Conservation (phyloP, 108 stramenopile genomes). For the Fistulifera pelliculosa region DNA sequence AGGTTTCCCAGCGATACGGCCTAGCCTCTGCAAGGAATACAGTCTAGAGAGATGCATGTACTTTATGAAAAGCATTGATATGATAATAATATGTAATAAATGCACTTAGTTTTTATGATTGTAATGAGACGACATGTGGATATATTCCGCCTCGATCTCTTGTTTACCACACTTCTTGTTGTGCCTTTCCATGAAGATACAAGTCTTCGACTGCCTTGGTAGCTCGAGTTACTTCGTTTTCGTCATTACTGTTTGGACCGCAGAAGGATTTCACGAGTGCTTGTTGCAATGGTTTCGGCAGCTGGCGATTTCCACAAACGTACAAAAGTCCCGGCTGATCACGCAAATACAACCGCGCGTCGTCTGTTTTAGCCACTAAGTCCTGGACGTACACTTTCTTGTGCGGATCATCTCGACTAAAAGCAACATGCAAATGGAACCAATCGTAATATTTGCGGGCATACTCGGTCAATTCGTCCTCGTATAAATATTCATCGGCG, state of each 20-base stretch:
- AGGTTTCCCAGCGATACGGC: too few relatives aligned
- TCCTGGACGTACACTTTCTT: slow-evolving; percentile 90
- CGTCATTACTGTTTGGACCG: slow-evolving; percentile 23
- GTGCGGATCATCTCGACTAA: slow-evolving; percentile 59
- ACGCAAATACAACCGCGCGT: slow-evolving; percentile 27
- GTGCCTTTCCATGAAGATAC: slow-evolving; percentile 40
- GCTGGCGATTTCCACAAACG: slow-evolving; percentile 63
- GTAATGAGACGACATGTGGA: too few relatives aligned
- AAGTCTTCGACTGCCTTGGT: slow-evolving; percentile 40
- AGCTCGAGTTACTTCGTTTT: slow-evolving; percentile 17
- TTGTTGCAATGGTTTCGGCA: slow-evolving; percentile 41
- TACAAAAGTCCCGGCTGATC: slow-evolving; percentile 45
- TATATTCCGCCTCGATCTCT: too few relatives aligned
- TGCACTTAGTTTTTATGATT: too few relatives aligned
- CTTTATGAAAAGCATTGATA: too few relatives aligned
- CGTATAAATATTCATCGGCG: slow-evolving; percentile 77
- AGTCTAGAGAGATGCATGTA: too few relatives aligned
- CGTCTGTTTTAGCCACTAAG: slow-evolving; percentile 50
- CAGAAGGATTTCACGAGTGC: slow-evolving; percentile 7
- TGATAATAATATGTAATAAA: too few relatives aligned
- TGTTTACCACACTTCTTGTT: slow-evolving; percentile 59
- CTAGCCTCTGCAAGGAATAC: too few relatives aligned
- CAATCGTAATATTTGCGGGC: slow-evolving; percentile 33
- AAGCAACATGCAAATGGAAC: slow-evolving; percentile 73
- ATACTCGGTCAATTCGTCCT: slow-evolving; percentile 52